A percentile compares a stretch with the other conserved stretches of the same genome.
Conservation (phyloP, 2,329 filamentous ascomycete genomes). For the Aspergillus phoenicis region DNA sequence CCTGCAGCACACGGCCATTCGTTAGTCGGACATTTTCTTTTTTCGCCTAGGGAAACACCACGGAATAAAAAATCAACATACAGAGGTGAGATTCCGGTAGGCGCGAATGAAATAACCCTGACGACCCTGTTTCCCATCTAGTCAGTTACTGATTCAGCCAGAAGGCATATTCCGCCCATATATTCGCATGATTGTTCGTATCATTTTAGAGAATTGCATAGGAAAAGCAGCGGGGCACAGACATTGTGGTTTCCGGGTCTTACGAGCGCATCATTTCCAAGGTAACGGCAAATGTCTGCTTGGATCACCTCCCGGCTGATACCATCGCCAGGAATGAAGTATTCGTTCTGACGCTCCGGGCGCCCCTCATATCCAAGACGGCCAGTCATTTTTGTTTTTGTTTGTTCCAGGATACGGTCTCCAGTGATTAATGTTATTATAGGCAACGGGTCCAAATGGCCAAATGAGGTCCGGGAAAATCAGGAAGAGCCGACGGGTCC, state of each 20-base stretch:
- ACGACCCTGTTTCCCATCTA: constrained; percentile 57
- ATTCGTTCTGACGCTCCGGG: constrained; percentile 65
- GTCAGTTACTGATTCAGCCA: constrained; percentile 30
- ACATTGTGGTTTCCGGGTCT: constrained; percentile 75
- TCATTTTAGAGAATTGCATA: constrained; percentile 6
- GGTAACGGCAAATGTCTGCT: constrained; percentile 79
- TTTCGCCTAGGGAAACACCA: neutral
- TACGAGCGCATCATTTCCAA: constrained; percentile 79
- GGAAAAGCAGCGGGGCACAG: constrained; percentile 39
- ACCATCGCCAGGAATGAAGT: constrained; percentile 77
- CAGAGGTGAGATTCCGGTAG: constrained; percentile 76
- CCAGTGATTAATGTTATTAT: constrained; percentile 27
- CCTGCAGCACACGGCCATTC: constrained; percentile 37
- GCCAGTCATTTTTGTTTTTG: constrained; percentile 37
- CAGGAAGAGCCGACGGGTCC: constrained; percentile 23
- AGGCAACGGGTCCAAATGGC: constrained; percentile 32
- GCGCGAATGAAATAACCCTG: constrained; percentile 77
- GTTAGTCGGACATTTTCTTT: constrained; percentile 24
- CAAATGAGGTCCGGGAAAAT: constrained; percentile 26
- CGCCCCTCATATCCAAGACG: constrained; percentile 37
- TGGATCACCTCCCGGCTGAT: constrained; percentile 84
- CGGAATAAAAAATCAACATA: constrained; percentile 50
- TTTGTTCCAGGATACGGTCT: constrained; percentile 30
- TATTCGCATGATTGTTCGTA: neutral
- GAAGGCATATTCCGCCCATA: constrained; percentile 2